These are phyloP conservation scores for Lecanosticta acicola DNA, from an alignment of 2,329 filamentous ascomycete genomes.

Conservation along the genomic window DNA sequence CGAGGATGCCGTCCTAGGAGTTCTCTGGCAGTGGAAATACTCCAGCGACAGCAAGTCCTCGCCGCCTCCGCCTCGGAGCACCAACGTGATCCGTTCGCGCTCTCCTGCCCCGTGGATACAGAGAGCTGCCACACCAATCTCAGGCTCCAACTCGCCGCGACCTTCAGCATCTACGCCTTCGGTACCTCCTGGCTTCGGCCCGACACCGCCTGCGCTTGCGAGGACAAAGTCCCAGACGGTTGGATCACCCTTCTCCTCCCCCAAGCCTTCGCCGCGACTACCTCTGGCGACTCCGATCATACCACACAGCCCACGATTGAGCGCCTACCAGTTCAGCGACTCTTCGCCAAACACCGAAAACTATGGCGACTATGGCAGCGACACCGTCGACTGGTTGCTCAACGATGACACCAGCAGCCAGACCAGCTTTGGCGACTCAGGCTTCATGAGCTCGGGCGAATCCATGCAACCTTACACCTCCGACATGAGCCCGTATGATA, in stretches of 20 bases:
- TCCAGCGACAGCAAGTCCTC: constrained; percentile 58
- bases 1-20: constrained; percentile 85
- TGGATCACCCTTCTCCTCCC: constrained; percentile 82
- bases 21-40: constrained; percentile 76
- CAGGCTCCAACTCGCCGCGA: constrained; percentile 74
- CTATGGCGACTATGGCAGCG: constrained; percentile 84
- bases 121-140: constrained; percentile 69
- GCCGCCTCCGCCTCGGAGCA: constrained; percentile 71
- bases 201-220: constrained; percentile 67
- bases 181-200: constrained; percentile 70
- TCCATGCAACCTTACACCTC: constrained; percentile 63
- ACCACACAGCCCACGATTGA: constrained; percentile 87
- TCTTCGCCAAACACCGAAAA: constrained; percentile 74
- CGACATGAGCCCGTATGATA: constrained; percentile 97
- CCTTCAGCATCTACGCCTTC: constrained; percentile 71
- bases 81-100: constrained; percentile 80
- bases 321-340: constrained; percentile 93
- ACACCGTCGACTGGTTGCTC: constrained; percentile 96
- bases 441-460: constrained; percentile 73
- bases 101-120: constrained; percentile 88
- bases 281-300: constrained; percentile 85
- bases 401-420: constrained; percentile 74
- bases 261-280: constrained; percentile 83
- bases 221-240: constrained; percentile 68
- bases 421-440: constrained; percentile 68